Percentiles rank a stretch among this genome's conserved stretches.
phyloP scores from a whole-genome alignment of 371 early-diverging fungal genomes.

The Ordospora pajunii region DNA sequence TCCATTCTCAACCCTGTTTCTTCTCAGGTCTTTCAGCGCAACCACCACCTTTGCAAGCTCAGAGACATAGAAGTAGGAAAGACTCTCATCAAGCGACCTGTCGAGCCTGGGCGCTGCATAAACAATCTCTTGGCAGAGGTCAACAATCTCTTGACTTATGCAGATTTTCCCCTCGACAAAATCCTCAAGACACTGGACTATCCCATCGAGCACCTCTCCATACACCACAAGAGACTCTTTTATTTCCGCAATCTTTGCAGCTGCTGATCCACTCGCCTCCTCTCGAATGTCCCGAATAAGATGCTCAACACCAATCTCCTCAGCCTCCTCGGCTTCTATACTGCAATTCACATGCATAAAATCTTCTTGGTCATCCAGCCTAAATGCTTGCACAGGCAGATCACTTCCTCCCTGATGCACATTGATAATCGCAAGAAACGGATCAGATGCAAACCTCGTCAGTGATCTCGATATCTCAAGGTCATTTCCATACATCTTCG shows the following conservation, averaged over 20 bases:
- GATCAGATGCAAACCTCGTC: conserved; percentile 79
- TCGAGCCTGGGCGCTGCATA: conserved; percentile 44
- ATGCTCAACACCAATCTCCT: conserved; percentile 99
- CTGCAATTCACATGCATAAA: conserved; percentile 83
- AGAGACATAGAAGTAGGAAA: conserved; percentile 21
- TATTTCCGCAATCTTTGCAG: conserved; percentile 42
- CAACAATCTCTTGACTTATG: conserved; percentile 41
- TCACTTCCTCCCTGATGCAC: conserved; percentile 51
- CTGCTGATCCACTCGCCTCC: conserved; percentile 42
- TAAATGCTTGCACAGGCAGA: conserved; percentile 65
- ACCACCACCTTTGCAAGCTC: conserved; percentile 41
- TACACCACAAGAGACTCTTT: conserved; percentile 47
- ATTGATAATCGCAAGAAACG: conserved; percentile 62
- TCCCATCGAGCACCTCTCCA: conserved; percentile 22
- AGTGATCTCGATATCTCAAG: conserved; percentile 92
- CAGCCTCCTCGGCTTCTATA: conserved; percentile 96
- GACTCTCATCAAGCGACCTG: conserved; percentile 1
- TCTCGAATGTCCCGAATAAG: conserved; percentile 78
- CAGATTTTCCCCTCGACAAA: conserved; percentile 21
- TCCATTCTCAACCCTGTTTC: conserved; percentile 27
- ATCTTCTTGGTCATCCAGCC: conserved; percentile 72
- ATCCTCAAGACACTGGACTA: conserved; percentile 50
- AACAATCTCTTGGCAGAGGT: conserved; percentile 52
- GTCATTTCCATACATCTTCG: conserved; percentile 87
- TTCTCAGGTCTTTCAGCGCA: conserved; percentile 33